A percentile compares a stretch with the other conserved stretches of the same genome.
Conservation (phyloP, 2,329 filamentous ascomycete species). For the Chaetomium sp. region DNA sequence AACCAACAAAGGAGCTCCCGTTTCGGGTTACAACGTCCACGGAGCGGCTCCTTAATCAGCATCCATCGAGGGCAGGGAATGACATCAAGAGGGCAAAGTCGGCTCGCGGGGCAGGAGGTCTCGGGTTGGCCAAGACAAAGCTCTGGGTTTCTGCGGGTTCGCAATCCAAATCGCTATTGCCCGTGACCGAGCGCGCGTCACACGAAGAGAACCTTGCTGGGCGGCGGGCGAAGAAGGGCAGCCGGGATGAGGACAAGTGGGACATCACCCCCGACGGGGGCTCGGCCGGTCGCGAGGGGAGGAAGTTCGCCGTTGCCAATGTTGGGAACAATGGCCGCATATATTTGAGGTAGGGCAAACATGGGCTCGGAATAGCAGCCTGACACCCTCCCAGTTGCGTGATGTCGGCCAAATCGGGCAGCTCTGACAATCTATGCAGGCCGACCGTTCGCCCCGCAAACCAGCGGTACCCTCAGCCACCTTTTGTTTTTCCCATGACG, state of each 20-base stretch:
- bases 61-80: constrained; percentile 31
- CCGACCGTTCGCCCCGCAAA: constrained; percentile 63
- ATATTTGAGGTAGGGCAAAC: constrained; percentile 66
- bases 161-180: constrained; percentile 46
- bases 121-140: constrained; percentile 35
- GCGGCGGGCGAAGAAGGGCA: constrained; percentile 51
- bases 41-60: constrained; percentile 23
- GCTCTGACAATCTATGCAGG: constrained; percentile 44
- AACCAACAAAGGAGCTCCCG: constrained; percentile 20
- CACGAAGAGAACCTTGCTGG: constrained; percentile 45
- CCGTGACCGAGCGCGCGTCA: constrained; percentile 50
- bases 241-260: constrained; percentile 58
- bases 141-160: constrained; percentile 35
- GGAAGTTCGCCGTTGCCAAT: constrained; percentile 78
- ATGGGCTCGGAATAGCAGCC: constrained; percentile 7
- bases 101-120: constrained; percentile 21
- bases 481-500: constrained; percentile 62
- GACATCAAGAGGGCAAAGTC: constrained; percentile 32
- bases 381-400: background rate
- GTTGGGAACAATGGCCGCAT: constrained; percentile 82
- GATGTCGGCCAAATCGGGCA: constrained; percentile 6
- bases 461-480: constrained; percentile 62
- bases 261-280: constrained; percentile 63
- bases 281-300: constrained; percentile 64
- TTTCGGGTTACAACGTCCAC: constrained; percentile 26